Evolutionary conservation across 345 rosid species (phyloP).

Genomic region (Euphorbia pulcherrima): DNA sequence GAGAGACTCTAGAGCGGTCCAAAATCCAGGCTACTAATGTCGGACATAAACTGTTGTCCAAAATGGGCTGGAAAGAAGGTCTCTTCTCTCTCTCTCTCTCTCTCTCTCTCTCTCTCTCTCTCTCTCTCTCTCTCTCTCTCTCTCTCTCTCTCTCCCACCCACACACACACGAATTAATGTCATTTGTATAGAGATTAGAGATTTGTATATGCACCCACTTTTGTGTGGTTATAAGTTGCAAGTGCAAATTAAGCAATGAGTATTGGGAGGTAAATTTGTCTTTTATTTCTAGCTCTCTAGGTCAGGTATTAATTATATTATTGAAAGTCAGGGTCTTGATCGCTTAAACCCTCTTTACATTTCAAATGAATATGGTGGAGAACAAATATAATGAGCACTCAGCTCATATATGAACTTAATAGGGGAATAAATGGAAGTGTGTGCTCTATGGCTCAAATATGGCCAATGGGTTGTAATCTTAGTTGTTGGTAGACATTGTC

Average conservation of each 20-base stretch:
- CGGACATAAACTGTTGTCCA: conserved; percentile 87
- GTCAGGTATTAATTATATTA: neutral
- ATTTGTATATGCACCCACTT: neutral
- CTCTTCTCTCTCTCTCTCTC: conserved; percentile 8
- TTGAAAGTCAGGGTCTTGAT: neutral
- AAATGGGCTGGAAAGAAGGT: conserved; percentile 99
- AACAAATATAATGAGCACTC: neutral
- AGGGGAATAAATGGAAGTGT: neutral
- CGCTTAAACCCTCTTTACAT: neutral
- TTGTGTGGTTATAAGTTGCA: neutral
- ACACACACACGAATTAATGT: too few species aligned
- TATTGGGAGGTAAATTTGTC: neutral
- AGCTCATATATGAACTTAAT: neutral
- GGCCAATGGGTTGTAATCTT: neutral
- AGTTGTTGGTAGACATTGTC: neutral
- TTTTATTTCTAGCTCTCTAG: neutral
- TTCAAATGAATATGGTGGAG: neutral
- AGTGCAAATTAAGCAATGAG: neutral
- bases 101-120: too few species aligned
- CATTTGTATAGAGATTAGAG: too few species aligned
- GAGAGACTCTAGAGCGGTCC: conserved; percentile 71
- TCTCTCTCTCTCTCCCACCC: too few species aligned
- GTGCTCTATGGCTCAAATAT: neutral
- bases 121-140: neutral
- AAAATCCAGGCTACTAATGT: conserved; percentile 94